Conservation (phyloP, 805 yeast genomes). For the Myxozyma kluyveri region DNA sequence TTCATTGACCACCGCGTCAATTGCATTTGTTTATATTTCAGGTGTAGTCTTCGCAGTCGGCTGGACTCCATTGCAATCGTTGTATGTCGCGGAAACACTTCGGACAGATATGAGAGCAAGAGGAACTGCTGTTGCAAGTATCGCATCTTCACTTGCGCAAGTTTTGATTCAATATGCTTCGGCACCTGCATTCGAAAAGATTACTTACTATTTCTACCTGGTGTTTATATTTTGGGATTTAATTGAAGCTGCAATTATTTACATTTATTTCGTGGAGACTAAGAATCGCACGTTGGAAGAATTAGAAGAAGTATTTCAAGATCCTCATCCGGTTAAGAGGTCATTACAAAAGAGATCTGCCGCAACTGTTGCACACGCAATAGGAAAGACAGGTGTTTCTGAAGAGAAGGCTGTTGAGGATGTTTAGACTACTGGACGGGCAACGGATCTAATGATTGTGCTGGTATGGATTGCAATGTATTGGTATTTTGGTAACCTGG, state of each 20-base stretch:
- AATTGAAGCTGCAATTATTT: conserved; percentile 17
- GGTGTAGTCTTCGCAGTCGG: conserved; percentile 16
- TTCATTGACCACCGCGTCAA: conserved; percentile 1
- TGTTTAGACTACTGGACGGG: too few species aligned
- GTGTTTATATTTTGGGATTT: conserved; percentile 56
- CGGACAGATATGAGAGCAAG: conserved; percentile 42
- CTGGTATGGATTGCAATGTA: too few species aligned
- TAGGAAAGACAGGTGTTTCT: too few species aligned
- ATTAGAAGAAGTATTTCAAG: conserved; percentile 23
- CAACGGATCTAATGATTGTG: too few species aligned
- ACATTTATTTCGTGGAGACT: conserved; percentile 31
- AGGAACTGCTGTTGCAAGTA: conserved; percentile 38
- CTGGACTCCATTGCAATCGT: conserved; percentile 22
- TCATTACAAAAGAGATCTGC: conserved; percentile 13
- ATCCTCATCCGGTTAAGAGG: conserved; percentile 20
- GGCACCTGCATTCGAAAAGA: conserved; percentile 46
- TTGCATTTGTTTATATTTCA: conserved; percentile 17
- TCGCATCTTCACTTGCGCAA: conserved; percentile 23
- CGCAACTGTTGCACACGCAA: not conserved
- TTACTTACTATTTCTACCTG: conserved; percentile 57
- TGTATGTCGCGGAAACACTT: conserved; percentile 33
- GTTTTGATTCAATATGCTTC: conserved; percentile 39
- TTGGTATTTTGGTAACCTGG: too few species aligned
- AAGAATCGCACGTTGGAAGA: conserved; percentile 42
- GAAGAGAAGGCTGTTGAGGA: too few species aligned